Evolutionary conservation across 192 early-diverging fungal genomes (phyloP).

Genomic region (Glomus cerebriforme): DNA sequence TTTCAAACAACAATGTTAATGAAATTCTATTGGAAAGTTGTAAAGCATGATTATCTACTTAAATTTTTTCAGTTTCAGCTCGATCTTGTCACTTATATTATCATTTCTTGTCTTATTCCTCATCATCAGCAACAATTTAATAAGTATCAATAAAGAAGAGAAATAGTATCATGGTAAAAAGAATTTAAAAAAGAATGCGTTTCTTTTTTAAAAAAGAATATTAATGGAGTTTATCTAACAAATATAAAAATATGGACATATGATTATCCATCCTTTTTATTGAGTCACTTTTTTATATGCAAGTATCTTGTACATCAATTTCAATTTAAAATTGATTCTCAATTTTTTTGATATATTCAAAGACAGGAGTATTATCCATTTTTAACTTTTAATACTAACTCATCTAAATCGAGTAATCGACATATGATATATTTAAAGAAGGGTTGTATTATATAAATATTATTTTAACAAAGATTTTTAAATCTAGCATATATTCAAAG

Average conservation of each 20-base stretch:
- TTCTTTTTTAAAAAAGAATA: not conserved
- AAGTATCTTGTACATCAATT: not conserved
- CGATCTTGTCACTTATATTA: not conserved
- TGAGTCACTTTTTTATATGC: not conserved
- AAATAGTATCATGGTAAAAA: not conserved
- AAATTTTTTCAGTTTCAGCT: not conserved
- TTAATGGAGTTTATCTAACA: not conserved
- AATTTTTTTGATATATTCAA: not conserved
- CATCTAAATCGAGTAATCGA: too few relatives aligned
- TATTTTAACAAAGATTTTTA: too few relatives aligned
- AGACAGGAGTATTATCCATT: not conserved
- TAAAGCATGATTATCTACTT: not conserved
- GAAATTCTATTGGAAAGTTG: not conserved
- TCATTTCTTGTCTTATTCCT: not conserved
- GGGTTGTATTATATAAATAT: too few relatives aligned
- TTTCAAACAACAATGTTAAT: not conserved
- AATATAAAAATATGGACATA: not conserved
- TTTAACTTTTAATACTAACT: not conserved
- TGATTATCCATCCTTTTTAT: not conserved
- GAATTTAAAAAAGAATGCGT: constrained; percentile 1
- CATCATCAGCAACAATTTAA: not conserved
- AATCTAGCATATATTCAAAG: too few relatives aligned
- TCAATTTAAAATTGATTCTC: not conserved
- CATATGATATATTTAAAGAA: too few relatives aligned
- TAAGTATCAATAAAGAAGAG: not conserved